Conservation (phyloP, 2,329 filamentous ascomycete genomes). For the Xylaria sp. region DNA sequence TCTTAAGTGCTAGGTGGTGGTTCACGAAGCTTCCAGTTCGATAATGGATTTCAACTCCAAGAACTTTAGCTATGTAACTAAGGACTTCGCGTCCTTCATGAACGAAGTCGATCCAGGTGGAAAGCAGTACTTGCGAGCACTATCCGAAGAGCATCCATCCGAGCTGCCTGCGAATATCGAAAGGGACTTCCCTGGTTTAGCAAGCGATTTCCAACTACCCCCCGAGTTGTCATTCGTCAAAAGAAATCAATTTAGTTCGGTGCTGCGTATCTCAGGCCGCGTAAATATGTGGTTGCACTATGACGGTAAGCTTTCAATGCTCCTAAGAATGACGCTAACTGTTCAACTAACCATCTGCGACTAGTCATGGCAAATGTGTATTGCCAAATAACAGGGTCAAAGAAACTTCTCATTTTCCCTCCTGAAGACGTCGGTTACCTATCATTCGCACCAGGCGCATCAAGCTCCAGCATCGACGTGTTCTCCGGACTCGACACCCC, state of each 20-base stretch:
- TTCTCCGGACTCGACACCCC: constrained; percentile 63
- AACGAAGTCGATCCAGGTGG: constrained; percentile 67
- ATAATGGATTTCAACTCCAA: constrained; percentile 85
- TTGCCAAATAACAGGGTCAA: constrained; percentile 79
- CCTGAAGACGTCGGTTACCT: constrained; percentile 78
- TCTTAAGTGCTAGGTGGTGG: constrained; percentile 65
- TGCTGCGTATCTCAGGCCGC: constrained; percentile 80
- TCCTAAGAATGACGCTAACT: neutral
- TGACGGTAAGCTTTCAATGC: constrained; percentile 65
- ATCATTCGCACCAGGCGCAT: constrained; percentile 78
- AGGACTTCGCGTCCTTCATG: constrained; percentile 74
- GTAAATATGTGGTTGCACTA: constrained; percentile 93
- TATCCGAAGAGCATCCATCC: constrained; percentile 75
- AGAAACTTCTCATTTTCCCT: constrained; percentile 80
- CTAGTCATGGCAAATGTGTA: constrained; percentile 87
- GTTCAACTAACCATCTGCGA: constrained; percentile 7
- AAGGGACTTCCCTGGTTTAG: constrained; percentile 76
- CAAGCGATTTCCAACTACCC: constrained; percentile 77
- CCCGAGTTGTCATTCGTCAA: constrained; percentile 66
- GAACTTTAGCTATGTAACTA: constrained; percentile 82
- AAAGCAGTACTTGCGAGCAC: constrained; percentile 79
- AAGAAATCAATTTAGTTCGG: constrained; percentile 79
- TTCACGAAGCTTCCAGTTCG: constrained; percentile 74
- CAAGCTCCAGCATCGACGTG: constrained; percentile 81
- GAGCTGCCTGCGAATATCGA: constrained; percentile 76